Base-by-base conservation (phyloP, 805 yeast species). In the Zygoascus bituminiphila region DNA sequence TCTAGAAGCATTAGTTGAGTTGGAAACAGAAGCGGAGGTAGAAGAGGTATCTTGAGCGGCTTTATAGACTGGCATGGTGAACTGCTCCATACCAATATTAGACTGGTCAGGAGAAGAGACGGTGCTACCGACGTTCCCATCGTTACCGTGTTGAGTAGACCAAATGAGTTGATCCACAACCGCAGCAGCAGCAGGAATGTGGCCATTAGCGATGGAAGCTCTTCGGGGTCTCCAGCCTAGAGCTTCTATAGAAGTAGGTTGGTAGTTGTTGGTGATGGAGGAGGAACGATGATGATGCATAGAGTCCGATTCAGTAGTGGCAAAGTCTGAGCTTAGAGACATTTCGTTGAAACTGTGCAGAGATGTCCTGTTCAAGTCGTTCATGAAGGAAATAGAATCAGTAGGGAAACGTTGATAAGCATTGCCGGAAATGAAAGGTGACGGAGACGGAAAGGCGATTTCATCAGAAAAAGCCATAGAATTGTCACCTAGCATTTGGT, bases 121-220 rank as follows among this genome's bases (percentile, higher is more conserved):
- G 41, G 17, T 26, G 22, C 44, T 36, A 24, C 46, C 31, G 29
- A 36, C 8, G 22, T 20, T 26, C n/a, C 33, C 33, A 26, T 42
- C 41, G 24, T 36, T 12, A n/a, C 17, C 33, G n/a, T 29, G 33
- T 7, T 29, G 33, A 29, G 21, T 31, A 29, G 48, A 45, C 36
- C 35, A n/a, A 1, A 49, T 43, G 47, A 52, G 46, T 17, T 47
- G 52, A 10, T 51, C 45, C 14, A 49, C 54, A 2, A 48, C 54
- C n/a, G 54, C 56, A 14, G 53, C 31, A 9, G 50, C 55, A 19
- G 52, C 54, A 14, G 58, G 55, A 31, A 57, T 54, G 29, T 57
- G 58, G 20, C 60, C 60, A 22, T 48, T 48, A 14, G 60, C 57
- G 29, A 57, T 57, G 8, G 57, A 50, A 15, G 57, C 58, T n/a